phyloP scores from a whole-genome alignment of 345 rosid species.

The Salix koriyanagi region DNA sequence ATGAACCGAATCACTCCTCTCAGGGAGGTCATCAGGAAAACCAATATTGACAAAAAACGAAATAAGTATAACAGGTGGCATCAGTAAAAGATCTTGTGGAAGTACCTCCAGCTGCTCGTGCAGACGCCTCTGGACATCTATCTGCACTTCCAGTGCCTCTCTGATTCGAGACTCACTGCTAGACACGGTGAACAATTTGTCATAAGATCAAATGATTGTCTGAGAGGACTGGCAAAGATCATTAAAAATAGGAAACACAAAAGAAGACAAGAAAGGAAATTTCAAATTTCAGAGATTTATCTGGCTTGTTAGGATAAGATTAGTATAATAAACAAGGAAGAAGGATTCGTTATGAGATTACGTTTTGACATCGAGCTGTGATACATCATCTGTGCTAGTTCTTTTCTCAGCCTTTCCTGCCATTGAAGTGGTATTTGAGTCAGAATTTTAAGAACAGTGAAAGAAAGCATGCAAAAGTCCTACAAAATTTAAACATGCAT shows the following conservation, averaged over 20 bases:
- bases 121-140: slow-evolving; percentile 85
- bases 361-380: slow-evolving; percentile 54
- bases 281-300: background rate
- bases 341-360: slow-evolving; percentile 15
- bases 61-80: background rate
- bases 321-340: background rate
- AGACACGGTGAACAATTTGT: background rate
- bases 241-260: background rate
- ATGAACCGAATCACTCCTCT: background rate
- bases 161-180: slow-evolving; percentile 62
- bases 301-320: background rate
- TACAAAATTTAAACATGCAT: background rate
- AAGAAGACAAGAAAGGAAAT: background rate
- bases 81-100: background rate
- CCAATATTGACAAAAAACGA: background rate
- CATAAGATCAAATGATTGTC: background rate
- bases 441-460: background rate
- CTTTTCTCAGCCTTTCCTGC: slow-evolving; percentile 61
- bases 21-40: background rate
- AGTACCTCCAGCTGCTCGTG: slow-evolving; percentile 91
- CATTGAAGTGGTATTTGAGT: slow-evolving; percentile 5
- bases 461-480: background rate
- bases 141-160: slow-evolving; percentile 77
- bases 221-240: background rate
- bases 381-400: slow-evolving; percentile 30